Conservation (phyloP, 805 yeast genomes). For the Starmera dryadoides region DNA sequence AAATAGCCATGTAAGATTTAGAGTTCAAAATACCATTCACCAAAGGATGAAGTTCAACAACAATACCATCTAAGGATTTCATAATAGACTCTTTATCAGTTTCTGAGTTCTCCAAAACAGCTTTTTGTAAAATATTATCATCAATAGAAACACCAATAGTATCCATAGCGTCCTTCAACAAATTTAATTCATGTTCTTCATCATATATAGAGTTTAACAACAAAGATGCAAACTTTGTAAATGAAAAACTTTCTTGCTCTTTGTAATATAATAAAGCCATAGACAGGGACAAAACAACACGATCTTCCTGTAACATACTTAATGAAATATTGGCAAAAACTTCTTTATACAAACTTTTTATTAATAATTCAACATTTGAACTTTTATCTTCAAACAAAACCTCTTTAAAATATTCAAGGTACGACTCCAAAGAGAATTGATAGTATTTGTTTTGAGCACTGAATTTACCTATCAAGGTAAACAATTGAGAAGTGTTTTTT, state of each 20-base stretch:
- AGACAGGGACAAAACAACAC: conserved; percentile 33
- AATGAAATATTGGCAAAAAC: conserved; percentile 38
- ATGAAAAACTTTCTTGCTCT: conserved; percentile 11
- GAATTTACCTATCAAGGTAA: conserved; percentile 36
- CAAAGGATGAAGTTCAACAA: conserved; percentile 2
- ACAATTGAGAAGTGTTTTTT: conserved; percentile 42
- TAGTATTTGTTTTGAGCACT: conserved; percentile 44
- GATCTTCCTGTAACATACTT: conserved; percentile 39
- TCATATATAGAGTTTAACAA: conserved; percentile 3
- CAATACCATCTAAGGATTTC: conserved; percentile 1
- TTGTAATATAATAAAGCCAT: conserved; percentile 23
- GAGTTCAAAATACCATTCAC: conserved; percentile 1
- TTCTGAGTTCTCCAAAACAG: background rate
- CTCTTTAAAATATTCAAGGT: conserved; percentile 26
- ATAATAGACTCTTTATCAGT: background rate
- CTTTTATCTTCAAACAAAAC: conserved; percentile 18
- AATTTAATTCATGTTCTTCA: background rate
- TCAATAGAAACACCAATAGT: background rate
- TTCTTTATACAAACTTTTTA: conserved; percentile 35
- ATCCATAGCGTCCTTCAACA: conserved; percentile 5
- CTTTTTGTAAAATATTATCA: background rate
- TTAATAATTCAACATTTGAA: conserved; percentile 23
- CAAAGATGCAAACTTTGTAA: conserved; percentile 6
- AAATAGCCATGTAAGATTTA: conserved; percentile 4
- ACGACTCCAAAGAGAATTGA: conserved; percentile 45